phyloP scores from a whole-genome alignment of 225 moss, liverwort and hornwort genomes.

The Marchantia polymorpha region DNA sequence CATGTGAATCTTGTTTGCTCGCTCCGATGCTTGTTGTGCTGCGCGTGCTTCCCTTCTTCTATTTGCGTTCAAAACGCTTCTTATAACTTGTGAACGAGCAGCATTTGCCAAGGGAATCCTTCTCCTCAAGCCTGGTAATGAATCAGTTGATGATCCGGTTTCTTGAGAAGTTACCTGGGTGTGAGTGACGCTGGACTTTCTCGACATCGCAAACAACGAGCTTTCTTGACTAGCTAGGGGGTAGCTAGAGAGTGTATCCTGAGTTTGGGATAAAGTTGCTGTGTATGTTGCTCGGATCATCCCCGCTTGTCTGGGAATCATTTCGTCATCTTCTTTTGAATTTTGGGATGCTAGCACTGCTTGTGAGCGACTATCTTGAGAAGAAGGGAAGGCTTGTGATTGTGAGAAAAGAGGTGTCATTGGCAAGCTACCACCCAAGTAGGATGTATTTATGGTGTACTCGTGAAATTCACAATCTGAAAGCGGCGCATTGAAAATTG shows the following conservation, averaged over 20 bases:
- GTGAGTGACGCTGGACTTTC: slow-evolving; percentile 40
- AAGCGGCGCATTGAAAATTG: slow-evolving; percentile 85
- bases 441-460: slow-evolving; percentile 77
- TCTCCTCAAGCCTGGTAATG: slow-evolving; percentile 46
- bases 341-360: slow-evolving; percentile 36
- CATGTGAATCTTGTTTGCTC: slow-evolving; percentile 89
- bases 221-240: slow-evolving; percentile 58
- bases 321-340: slow-evolving; percentile 35
- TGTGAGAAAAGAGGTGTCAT: slow-evolving; percentile 92
- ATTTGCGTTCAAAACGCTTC: slow-evolving; percentile 70
- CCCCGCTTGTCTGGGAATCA: slow-evolving; percentile 39
- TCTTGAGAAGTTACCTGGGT: slow-evolving; percentile 40
- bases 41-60: slow-evolving; percentile 78
- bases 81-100: slow-evolving; percentile 64
- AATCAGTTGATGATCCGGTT: slow-evolving; percentile 32
- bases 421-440: slow-evolving; percentile 77
- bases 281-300: slow-evolving; percentile 78
- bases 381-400: slow-evolving; percentile 30
- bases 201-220: slow-evolving; percentile 77
- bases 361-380: slow-evolving; percentile 48
- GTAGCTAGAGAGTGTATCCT: slow-evolving; percentile 48
- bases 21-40: slow-evolving; percentile 63
- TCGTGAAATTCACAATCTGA: slow-evolving; percentile 94
- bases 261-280: slow-evolving; percentile 64
- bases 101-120: slow-evolving; percentile 59